Evolutionary conservation across 345 rosid species (phyloP).

Genomic region (Arabis hirsuta): DNA sequence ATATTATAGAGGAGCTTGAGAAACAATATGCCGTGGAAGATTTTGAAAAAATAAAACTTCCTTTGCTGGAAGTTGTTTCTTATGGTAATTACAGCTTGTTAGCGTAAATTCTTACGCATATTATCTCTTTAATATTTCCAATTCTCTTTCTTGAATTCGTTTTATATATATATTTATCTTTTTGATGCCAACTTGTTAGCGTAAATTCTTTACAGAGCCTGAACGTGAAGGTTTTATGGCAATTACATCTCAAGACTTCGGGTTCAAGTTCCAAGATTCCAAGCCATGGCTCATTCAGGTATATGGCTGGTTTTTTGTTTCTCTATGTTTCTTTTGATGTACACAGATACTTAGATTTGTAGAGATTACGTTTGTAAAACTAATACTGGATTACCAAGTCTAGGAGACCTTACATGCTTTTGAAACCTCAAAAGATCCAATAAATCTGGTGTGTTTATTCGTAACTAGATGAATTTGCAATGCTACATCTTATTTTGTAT

Average conservation of each 20-base stretch:
- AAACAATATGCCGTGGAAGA: slow-evolving; percentile 53
- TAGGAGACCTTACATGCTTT: slow-evolving; percentile 18
- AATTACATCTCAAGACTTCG: slow-evolving; percentile 60
- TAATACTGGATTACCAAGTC: slow-evolving; percentile 4
- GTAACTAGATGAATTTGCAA: not conserved
- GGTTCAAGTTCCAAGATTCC: slow-evolving; percentile 51
- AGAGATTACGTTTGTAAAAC: not conserved
- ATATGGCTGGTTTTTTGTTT: not conserved
- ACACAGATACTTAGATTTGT: not conserved
- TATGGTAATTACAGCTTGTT: slow-evolving; percentile 44
- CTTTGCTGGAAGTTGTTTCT: slow-evolving; percentile 58
- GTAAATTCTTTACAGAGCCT: slow-evolving; percentile 45
- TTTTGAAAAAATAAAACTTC: slow-evolving; percentile 56
- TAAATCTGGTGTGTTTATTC: not conserved
- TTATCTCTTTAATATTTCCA: slow-evolving; percentile 8
- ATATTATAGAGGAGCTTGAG: slow-evolving; percentile 54
- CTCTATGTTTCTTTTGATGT: too few species aligned
- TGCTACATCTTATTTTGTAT: slow-evolving; percentile 17
- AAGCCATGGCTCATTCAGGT: slow-evolving; percentile 86
- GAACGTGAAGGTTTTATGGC: slow-evolving; percentile 53
- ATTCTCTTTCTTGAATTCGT: not conserved
- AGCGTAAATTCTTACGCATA: too few species aligned
- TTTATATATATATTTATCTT: not conserved
- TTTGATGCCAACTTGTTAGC: slow-evolving; percentile 23
- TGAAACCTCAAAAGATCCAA: slow-evolving; percentile 1